A percentile compares a stretch with the other conserved stretches of the same genome.
phyloP scores from a whole-genome alignment of 2,329 filamentous ascomycete genomes.

The Fusarium praegraminearum region DNA sequence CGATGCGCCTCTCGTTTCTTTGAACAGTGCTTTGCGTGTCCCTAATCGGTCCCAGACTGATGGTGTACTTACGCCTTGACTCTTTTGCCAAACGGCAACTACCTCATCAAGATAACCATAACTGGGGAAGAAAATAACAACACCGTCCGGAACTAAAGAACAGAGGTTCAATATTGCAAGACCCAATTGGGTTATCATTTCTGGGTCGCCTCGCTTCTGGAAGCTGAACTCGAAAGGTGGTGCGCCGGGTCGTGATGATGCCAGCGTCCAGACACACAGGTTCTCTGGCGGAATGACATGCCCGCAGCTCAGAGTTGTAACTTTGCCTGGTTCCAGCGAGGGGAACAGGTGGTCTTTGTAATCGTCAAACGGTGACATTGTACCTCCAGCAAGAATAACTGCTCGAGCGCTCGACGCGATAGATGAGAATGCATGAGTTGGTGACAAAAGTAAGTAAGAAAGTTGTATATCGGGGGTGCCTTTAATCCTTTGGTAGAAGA shows the following conservation, averaged over 20 bases:
- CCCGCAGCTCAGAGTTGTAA: conserved; percentile 89
- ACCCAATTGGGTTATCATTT: conserved; percentile 81
- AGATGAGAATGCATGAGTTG: conserved; percentile 89
- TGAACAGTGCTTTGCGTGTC: conserved; percentile 72
- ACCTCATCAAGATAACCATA: conserved; percentile 90
- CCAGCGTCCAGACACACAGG: conserved; percentile 81
- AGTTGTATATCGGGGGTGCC: conserved; percentile 67
- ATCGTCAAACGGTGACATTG: conserved; percentile 96
- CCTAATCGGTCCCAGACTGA: conserved; percentile 70
- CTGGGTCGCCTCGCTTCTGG: conserved; percentile 75
- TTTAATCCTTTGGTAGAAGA: conserved; percentile 69
- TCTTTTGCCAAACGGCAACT: conserved; percentile 69
- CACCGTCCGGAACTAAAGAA: conserved; percentile 82
- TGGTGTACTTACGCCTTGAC: conserved; percentile 45
- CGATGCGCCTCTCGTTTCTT: conserved; percentile 65
- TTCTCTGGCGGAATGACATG: conserved; percentile 91
- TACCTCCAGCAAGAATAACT: conserved; percentile 92
- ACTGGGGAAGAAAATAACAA: conserved; percentile 96
- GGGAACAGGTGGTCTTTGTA: conserved; percentile 90
- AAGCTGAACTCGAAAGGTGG: conserved; percentile 87
- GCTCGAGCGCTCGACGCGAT: conserved; percentile 87
- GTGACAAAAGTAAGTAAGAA: conserved; percentile 90
- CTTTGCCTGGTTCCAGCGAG: conserved; percentile 69
- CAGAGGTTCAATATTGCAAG: conserved; percentile 78
- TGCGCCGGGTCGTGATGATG: conserved; percentile 55